Evolutionary conservation across 176 grass and related monocot species (phyloP), one percentile per base, ranked within the genome.

Genomic region (Phoenix dactylifera): DNA sequence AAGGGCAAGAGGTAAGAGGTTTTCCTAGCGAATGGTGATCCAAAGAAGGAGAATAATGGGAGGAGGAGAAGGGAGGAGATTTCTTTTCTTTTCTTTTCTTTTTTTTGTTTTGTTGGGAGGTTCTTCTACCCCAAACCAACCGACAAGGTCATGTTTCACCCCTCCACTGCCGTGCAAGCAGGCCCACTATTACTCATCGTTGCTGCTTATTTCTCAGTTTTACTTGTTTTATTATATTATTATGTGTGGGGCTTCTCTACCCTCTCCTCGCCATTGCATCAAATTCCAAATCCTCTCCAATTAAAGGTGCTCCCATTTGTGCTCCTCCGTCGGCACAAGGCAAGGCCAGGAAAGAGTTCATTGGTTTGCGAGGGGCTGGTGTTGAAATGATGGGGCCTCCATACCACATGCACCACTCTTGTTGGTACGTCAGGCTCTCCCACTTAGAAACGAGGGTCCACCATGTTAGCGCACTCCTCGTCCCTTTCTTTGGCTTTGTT

Each of bases 81-180:
- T 12, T 44, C 2, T 44, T 44, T 14, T 3, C 12, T 44, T 44
- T 3, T 14, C 12, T 44, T 39, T 12, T 39, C 10, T 39, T 39
- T 39, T 7, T 5, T 32, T 32, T 1, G 7, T 35, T 35, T 6
- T 6, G 30, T 1, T 7, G 30, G 4, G 6, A 1, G 35, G 35
- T 12, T 1, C 9, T 6, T 30, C 28, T 44, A 65, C 26, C 17
- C 63, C 63, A 52, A 26, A 65, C 51, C 63, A 22, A 65, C 63
- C 63, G 63, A 65, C 63, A 65, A 17, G 20, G 63, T 52, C 63
- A 65, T 65, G 63, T 52, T 52, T 65, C 63, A 65, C 63, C 49
- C 63, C 63, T 65, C 63, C 63, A 16, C 18, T 16, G 32, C 49
- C 7, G 14, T 24, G 62, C 62, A 65, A 65, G 16, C 26, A 25